These are phyloP conservation scores for Angomonas ambiguus DNA, from an alignment of 208 protist species.

Conservation along the genomic window DNA sequence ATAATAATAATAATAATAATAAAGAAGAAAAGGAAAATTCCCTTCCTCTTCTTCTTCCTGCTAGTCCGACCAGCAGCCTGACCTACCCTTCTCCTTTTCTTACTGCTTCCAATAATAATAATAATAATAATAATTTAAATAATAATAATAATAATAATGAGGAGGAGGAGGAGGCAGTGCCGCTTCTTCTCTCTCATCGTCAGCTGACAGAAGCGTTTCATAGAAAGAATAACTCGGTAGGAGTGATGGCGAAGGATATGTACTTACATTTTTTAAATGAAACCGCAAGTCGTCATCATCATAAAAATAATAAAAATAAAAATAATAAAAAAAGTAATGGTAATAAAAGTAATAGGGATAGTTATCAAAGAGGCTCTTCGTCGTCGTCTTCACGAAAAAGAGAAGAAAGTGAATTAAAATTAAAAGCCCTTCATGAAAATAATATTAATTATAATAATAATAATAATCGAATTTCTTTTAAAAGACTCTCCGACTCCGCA, in stretches of 20 bases:
- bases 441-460: conserved; percentile 4
- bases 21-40: too few species aligned
- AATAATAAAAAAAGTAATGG: too few species aligned
- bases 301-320: not conserved
- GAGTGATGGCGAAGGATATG: conserved; percentile 53
- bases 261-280: conserved; percentile 53
- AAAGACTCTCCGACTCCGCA: not conserved
- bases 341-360: not conserved
- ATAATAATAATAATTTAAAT: not conserved
- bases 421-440: too few species aligned
- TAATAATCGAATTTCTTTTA: not conserved
- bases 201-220: conserved; percentile 75
- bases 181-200: conserved; percentile 35
- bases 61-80: too few species aligned
- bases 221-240: conserved; percentile 25
- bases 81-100: too few species aligned
- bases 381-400: not conserved
- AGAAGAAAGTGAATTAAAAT: too few species aligned
- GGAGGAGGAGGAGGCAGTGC: not conserved
- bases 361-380: too few species aligned
- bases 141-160: conserved; percentile 1
- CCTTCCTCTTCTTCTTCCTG: too few species aligned
- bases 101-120: too few species aligned
- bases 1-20: too few species aligned
- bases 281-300: conserved; percentile 7